phyloP scores from a whole-genome alignment of 148 eudicot species.

The Diospyros kaki region DNA sequence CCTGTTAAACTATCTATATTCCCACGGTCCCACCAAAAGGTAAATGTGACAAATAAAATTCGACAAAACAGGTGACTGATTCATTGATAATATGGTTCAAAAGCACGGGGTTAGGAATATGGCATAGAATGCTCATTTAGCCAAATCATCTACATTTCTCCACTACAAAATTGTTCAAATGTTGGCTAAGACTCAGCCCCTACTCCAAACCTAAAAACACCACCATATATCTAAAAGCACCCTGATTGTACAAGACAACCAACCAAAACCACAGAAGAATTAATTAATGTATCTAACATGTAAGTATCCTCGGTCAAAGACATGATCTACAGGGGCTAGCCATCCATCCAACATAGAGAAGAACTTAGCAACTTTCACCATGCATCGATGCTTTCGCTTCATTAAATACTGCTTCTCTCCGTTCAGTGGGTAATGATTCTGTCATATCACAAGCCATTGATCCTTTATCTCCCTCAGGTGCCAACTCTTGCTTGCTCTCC shows the following conservation, averaged over 20 bases:
- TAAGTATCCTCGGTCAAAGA: background rate
- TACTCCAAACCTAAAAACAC: background rate
- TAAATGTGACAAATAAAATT: background rate
- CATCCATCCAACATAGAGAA: background rate
- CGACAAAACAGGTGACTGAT: background rate
- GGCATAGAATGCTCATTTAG: background rate
- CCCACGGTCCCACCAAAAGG: background rate
- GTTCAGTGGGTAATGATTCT: background rate
- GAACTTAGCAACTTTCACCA: background rate
- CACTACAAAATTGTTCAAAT: background rate
- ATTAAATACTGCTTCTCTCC: background rate
- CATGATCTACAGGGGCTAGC: conserved; percentile 3
- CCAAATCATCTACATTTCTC: conserved; percentile 1
- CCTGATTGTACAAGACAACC: conserved; percentile 3
- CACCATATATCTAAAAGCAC: background rate
- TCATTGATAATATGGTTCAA: background rate
- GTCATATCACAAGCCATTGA: background rate
- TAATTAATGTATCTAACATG: background rate
- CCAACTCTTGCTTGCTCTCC: conserved; percentile 17
- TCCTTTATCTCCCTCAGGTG: conserved; percentile 4
- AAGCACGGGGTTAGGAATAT: background rate
- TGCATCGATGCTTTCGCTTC: conserved; percentile 5
- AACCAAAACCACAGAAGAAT: background rate
- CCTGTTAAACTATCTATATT: background rate
- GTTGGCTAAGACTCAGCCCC: background rate